Conservation (phyloP, 2,329 filamentous ascomycete genomes). For the Cercospora citrullina region DNA sequence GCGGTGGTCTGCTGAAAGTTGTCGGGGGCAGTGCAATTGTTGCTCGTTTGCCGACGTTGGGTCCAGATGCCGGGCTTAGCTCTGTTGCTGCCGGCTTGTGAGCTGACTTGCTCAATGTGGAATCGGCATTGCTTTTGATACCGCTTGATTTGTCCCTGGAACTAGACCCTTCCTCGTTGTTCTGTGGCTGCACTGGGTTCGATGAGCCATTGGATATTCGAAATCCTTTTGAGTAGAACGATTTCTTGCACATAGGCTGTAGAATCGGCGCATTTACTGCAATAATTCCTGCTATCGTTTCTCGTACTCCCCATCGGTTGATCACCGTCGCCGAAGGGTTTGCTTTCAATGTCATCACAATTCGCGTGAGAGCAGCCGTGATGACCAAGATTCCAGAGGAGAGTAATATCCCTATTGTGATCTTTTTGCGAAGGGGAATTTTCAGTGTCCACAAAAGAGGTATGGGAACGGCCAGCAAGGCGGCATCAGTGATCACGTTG, state of each 20-base stretch:
- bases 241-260: slow-evolving; percentile 33
- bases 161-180: not conserved
- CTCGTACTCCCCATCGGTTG: slow-evolving; percentile 43
- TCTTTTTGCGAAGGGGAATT: slow-evolving; percentile 36
- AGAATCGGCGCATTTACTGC: slow-evolving; percentile 42
- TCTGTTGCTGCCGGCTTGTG: slow-evolving; percentile 14
- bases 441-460: slow-evolving; percentile 40
- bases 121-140: slow-evolving; percentile 13
- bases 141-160: slow-evolving; percentile 12
- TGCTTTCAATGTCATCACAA: slow-evolving; percentile 36
- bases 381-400: slow-evolving; percentile 43
- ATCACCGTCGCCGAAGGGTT: slow-evolving; percentile 38
- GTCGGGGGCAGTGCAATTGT: not conserved
- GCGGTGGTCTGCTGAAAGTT: not conserved
- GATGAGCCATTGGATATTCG: not conserved
- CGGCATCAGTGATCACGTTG: slow-evolving; percentile 40
- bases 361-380: slow-evolving; percentile 39
- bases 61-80: not conserved
- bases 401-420: slow-evolving; percentile 39
- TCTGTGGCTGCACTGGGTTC: not conserved
- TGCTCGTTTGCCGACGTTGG: not conserved
- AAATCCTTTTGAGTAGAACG: slow-evolving; percentile 36
- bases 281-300: slow-evolving; percentile 42
- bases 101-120: slow-evolving; percentile 1
- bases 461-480: slow-evolving; percentile 39